Evolutionary conservation across 2,329 filamentous ascomycete species (phyloP).

Genomic region (Rugonectria rugulosa): DNA sequence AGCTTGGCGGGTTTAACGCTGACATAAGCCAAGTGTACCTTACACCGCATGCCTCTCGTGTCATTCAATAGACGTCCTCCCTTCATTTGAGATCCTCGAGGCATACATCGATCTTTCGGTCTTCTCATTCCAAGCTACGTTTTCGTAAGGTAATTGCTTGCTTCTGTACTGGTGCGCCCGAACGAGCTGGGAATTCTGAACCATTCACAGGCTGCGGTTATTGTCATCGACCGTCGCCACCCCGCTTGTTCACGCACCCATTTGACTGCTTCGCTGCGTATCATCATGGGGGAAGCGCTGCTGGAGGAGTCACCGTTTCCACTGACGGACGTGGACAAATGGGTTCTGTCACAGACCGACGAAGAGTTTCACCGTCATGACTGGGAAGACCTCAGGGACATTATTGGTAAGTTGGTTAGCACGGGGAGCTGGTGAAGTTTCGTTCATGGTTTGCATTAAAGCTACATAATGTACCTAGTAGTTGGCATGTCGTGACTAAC

Average conservation of each 20-base stretch:
- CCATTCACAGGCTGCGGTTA: background rate
- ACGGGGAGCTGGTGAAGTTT: background rate
- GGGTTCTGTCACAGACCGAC: conserved; percentile 70
- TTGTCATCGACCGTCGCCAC: background rate
- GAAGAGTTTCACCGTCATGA: conserved; percentile 73
- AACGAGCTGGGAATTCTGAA: background rate
- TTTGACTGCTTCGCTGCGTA: conserved; percentile 7
- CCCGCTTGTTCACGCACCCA: conserved; percentile 4
- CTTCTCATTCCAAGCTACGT: background rate
- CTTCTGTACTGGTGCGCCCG: background rate
- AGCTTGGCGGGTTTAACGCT: conserved; percentile 7
- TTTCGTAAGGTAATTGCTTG: background rate
- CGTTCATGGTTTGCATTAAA: background rate
- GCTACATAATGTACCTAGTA: background rate
- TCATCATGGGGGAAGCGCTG: conserved; percentile 50
- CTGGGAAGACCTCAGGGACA: conserved; percentile 75
- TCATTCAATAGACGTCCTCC: background rate
- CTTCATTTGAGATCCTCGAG: background rate
- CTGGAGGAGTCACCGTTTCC: conserved; percentile 60
- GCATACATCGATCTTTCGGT: background rate
- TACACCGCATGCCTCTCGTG: conserved; percentile 17
- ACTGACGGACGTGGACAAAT: conserved; percentile 65
- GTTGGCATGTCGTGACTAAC: conserved; percentile 25
- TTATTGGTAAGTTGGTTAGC: conserved; percentile 62
- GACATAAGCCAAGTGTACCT: conserved; percentile 16